Evolutionary conservation across 192 early-diverging fungal genomes (phyloP).

Genomic region (Backusella tarrabulga): DNA sequence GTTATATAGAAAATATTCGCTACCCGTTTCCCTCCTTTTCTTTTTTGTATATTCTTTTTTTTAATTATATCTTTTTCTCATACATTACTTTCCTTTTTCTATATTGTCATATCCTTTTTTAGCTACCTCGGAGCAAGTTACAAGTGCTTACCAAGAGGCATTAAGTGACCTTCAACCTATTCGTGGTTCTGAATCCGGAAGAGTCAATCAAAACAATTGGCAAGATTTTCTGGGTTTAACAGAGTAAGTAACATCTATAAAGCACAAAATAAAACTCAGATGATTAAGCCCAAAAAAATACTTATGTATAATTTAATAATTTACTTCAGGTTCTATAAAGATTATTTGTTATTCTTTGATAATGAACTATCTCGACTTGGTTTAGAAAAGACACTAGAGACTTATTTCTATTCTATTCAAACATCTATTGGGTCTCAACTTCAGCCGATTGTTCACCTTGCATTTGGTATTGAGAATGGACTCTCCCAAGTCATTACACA

Average conservation of each 20-base stretch:
- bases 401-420: conserved; percentile 18
- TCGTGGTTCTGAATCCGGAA: neutral
- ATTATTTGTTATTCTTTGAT: conserved; percentile 27
- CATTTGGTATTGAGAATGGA: conserved; percentile 18
- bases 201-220: conserved; percentile 18
- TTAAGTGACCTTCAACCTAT: neutral
- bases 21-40: neutral
- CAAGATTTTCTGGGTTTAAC: conserved; percentile 17
- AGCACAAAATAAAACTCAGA: neutral
- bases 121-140: conserved; percentile 10
- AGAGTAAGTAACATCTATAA: conserved; percentile 11
- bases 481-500: conserved; percentile 3
- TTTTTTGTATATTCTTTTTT: neutral
- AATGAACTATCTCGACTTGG: conserved; percentile 6
- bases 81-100: neutral
- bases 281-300: neutral
- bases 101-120: neutral
- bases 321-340: conserved; percentile 11
- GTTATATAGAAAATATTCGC: neutral
- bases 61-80: neutral
- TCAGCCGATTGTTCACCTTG: conserved; percentile 24
- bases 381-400: neutral
- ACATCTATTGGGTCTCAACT: conserved; percentile 21
- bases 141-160: conserved; percentile 1
- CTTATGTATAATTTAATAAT: neutral